phyloP scores from a whole-genome alignment of 2,329 filamentous ascomycete species.

The Talaromyces sp. region DNA sequence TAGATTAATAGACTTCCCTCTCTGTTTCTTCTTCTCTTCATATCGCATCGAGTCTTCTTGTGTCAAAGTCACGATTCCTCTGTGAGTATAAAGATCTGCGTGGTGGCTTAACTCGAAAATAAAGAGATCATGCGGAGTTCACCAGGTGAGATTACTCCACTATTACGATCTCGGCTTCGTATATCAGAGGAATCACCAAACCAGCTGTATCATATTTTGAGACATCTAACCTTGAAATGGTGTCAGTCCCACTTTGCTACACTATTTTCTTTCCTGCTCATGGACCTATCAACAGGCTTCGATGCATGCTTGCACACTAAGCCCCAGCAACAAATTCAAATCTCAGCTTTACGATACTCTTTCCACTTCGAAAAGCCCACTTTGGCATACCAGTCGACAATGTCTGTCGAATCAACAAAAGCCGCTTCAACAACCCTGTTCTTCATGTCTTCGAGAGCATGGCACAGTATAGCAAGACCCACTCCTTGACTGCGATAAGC shows the following conservation, averaged over 20 bases:
- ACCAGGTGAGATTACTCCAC: too few species aligned
- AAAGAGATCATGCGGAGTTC: too few species aligned
- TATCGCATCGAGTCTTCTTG: not conserved
- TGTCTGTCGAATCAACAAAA: constrained; percentile 40
- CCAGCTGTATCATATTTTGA: too few species aligned
- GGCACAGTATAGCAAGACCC: constrained; percentile 37
- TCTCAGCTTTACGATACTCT: constrained; percentile 32
- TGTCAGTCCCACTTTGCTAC: not conserved
- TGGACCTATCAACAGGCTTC: not conserved
- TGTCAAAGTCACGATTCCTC: too few species aligned
- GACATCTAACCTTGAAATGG: not conserved
- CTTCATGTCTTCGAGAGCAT: constrained; percentile 41
- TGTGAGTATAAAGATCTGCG: too few species aligned
- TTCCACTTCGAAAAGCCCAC: constrained; percentile 36
- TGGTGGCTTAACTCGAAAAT: too few species aligned
- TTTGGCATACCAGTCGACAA: constrained; percentile 41
- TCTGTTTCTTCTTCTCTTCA: not conserved
- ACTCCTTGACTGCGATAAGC: constrained; percentile 33
- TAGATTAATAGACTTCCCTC: not conserved
- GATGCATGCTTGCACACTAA: not conserved
- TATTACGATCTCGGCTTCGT: too few species aligned
- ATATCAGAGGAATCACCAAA: too few species aligned
- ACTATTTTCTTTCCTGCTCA: not conserved
- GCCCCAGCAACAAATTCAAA: constrained; percentile 5
- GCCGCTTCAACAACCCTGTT: constrained; percentile 35